These are phyloP conservation scores for Trichoderma citrinoviride DNA, from an alignment of 2,329 filamentous ascomycete species.

Conservation along the genomic window DNA sequence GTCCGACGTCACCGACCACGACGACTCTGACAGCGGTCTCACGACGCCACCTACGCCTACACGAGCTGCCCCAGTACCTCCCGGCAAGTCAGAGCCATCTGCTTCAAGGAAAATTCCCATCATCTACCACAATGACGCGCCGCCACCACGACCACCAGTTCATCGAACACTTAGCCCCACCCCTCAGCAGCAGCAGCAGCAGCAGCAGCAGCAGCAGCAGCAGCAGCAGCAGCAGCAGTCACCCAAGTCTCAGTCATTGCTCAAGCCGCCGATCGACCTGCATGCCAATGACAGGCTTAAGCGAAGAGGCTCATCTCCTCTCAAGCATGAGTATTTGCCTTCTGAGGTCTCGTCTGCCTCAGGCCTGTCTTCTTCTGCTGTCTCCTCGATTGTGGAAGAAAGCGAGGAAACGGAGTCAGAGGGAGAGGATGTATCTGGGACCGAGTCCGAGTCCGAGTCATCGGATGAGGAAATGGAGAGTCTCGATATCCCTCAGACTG, in stretches of 20 bases:
- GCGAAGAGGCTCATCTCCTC: constrained; percentile 80
- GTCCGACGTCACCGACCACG: constrained; percentile 25
- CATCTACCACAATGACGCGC: constrained; percentile 49
- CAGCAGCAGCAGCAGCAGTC: too few relatives aligned
- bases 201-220: too few relatives aligned
- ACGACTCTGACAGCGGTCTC: constrained; percentile 16
- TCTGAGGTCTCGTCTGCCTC: constrained; percentile 62
- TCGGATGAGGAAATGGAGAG: constrained; percentile 59
- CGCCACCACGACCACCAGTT: constrained; percentile 51
- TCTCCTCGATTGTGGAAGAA: constrained; percentile 12
- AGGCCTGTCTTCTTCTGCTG: constrained; percentile 18
- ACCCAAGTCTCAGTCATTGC: constrained; percentile 26
- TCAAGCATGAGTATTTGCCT: constrained; percentile 96
- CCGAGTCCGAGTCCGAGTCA: constrained; percentile 33
- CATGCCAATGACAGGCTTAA: constrained; percentile 47
- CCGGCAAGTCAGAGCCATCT: constrained; percentile 40
- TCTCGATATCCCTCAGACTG: constrained; percentile 57
- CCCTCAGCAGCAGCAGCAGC: too few relatives aligned
- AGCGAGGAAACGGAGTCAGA: constrained; percentile 13
- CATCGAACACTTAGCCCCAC: constrained; percentile 47
- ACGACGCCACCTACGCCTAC: constrained; percentile 27
- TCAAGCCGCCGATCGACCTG: constrained; percentile 39
- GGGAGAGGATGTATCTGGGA: constrained; percentile 1
- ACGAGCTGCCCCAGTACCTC: constrained; percentile 27
- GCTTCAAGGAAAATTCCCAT: constrained; percentile 23